phyloP scores from a whole-genome alignment of 129 eudicot species.

The Artemisia tridentata region DNA sequence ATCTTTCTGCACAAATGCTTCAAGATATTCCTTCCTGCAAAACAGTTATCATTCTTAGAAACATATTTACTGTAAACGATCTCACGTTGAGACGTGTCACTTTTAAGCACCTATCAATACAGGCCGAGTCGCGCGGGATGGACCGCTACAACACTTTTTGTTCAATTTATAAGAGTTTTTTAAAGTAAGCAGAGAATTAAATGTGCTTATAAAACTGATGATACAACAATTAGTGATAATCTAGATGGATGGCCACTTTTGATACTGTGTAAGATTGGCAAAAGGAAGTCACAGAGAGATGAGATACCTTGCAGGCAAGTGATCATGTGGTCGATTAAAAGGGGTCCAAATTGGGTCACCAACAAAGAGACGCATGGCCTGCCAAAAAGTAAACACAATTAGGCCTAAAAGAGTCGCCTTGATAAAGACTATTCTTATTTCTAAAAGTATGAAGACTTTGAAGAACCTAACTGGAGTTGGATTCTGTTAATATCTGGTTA shows the following conservation, averaged over 20 bases:
- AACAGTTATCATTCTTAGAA: background rate
- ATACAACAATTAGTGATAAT: too few relatives aligned
- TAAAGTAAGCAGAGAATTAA: too few relatives aligned
- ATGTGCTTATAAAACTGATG: too few relatives aligned
- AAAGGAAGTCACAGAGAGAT: constrained; percentile 2
- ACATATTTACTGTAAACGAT: background rate
- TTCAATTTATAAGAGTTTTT: background rate
- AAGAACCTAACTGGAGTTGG: background rate
- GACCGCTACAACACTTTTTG: background rate
- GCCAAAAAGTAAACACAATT: constrained; percentile 17
- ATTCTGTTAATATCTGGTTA: too few relatives aligned
- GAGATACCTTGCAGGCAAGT: constrained; percentile 81
- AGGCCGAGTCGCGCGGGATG: too few relatives aligned
- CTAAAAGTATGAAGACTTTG: background rate
- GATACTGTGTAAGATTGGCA: background rate
- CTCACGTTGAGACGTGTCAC: too few relatives aligned
- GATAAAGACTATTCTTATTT: background rate
- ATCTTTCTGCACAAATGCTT: constrained; percentile 54
- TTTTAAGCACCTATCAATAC: too few relatives aligned
- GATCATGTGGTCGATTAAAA: constrained; percentile 93
- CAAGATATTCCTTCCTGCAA: constrained; percentile 81
- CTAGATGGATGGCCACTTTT: background rate
- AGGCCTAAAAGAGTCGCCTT: background rate
- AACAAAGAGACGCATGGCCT: constrained; percentile 99
- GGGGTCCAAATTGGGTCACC: constrained; percentile 99